phyloP scores from a whole-genome alignment of 192 early-diverging fungal genomes.

The Phlyctochytrium planicorne region DNA sequence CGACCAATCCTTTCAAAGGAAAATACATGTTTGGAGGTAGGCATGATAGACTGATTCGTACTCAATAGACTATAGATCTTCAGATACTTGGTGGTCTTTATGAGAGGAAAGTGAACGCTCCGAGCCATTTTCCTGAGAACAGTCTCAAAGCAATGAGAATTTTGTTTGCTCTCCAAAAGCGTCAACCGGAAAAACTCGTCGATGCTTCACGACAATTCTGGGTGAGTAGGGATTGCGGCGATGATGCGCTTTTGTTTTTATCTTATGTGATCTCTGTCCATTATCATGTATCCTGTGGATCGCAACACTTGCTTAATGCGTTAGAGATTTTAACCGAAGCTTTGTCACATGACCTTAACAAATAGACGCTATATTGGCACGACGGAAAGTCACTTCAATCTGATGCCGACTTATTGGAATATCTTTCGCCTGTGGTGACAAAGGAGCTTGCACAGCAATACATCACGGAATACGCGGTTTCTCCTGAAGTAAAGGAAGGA shows the following conservation, averaged over 20 bases:
- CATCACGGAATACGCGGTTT: slow-evolving; percentile 10
- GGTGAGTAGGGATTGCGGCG: slow-evolving; percentile 18
- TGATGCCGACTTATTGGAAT: slow-evolving; percentile 14
- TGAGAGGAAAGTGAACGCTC: slow-evolving; percentile 1
- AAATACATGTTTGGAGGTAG: slow-evolving; percentile 30
- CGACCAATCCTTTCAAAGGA: slow-evolving; percentile 36
- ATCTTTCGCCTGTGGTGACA: slow-evolving; percentile 21
- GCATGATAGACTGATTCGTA: too few species aligned
- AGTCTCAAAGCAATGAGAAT: slow-evolving; percentile 35
- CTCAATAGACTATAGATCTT: too few species aligned
- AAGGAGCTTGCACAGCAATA: background rate
- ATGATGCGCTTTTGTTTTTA: background rate
- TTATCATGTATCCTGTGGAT: background rate
- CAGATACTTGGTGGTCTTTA: too few species aligned
- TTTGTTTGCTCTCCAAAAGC: slow-evolving; percentile 27
- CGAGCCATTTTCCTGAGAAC: slow-evolving; percentile 21
- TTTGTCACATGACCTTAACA: background rate
- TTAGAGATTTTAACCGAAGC: background rate
- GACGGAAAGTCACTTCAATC: slow-evolving; percentile 14
- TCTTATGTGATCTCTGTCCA: background rate
- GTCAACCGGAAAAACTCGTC: slow-evolving; percentile 20
- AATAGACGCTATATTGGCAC: slow-evolving; percentile 31
- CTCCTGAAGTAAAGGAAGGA: slow-evolving; percentile 31
- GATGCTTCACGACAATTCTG: slow-evolving; percentile 27
- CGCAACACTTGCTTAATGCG: background rate